These are phyloP conservation scores for Colletotrichum theobromicola DNA, from an alignment of 2,329 filamentous ascomycete genomes.

Conservation along the genomic window DNA sequence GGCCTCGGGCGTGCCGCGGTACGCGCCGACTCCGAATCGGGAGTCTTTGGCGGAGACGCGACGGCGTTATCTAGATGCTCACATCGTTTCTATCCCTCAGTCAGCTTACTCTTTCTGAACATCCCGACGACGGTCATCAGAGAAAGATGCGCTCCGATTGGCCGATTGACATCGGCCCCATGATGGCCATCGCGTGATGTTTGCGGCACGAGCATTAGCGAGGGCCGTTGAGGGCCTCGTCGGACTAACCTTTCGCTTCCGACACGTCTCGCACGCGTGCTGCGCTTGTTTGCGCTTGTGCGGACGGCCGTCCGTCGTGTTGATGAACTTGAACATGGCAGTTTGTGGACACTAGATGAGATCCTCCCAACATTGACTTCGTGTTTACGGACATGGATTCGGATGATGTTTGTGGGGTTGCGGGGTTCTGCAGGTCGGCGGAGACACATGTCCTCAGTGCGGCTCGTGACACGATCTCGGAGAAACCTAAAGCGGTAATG, in stretches of 20 bases:
- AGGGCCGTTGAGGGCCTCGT: background rate
- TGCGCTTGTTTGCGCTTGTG: conserved; percentile 18
- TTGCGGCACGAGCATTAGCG: background rate
- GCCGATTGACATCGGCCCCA: background rate
- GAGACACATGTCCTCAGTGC: background rate
- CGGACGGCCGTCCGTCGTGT: conserved; percentile 12
- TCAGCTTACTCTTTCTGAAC: background rate
- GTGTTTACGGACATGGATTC: background rate
- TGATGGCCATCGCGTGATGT: background rate
- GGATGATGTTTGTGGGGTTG: background rate
- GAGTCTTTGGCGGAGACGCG: background rate
- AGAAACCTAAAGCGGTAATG: background rate
- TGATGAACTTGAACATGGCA: conserved; percentile 23
- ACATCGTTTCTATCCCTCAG: conserved; percentile 19
- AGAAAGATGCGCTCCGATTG: background rate
- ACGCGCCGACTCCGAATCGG: background rate
- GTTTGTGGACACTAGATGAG: background rate
- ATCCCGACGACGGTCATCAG: background rate
- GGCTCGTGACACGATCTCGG: background rate
- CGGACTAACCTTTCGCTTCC: conserved; percentile 20
- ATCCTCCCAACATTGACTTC: background rate
- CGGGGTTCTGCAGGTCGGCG: background rate
- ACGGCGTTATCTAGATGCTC: conserved; percentile 5
- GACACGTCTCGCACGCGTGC: conserved; percentile 20
- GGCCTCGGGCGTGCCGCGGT: background rate